These are phyloP conservation scores for Podospora pseudopauciseta DNA, from an alignment of 495 filamentous ascomycete species.

Conservation along the genomic window DNA sequence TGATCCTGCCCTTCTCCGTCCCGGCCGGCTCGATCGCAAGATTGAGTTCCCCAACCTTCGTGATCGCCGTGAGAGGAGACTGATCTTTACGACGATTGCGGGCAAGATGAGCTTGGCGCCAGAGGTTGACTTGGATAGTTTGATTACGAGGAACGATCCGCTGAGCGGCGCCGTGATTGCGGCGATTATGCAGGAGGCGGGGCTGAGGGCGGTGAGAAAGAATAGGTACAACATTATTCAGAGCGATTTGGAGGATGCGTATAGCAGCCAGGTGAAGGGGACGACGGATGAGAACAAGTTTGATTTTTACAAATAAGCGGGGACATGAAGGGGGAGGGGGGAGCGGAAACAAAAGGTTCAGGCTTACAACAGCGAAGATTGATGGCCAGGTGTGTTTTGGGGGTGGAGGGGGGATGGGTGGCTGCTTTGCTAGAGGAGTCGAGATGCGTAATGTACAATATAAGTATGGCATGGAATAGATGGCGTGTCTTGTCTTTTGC, in stretches of 20 bases:
- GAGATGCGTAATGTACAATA: background rate
- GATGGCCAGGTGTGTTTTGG: background rate
- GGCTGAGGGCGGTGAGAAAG: slow-evolving; percentile 91
- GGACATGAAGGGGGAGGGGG: background rate
- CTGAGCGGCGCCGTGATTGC: slow-evolving; percentile 94
- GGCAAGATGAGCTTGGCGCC: slow-evolving; percentile 94
- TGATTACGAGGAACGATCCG: slow-evolving; percentile 95
- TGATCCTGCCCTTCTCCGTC: slow-evolving; percentile 89
- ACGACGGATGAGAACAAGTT: slow-evolving; percentile 75
- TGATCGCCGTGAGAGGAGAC: slow-evolving; percentile 85
- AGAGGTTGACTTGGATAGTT: slow-evolving; percentile 90
- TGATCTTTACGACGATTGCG: slow-evolving; percentile 96
- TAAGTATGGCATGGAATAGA: background rate
- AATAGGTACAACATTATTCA: slow-evolving; percentile 99
- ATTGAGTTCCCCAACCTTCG: slow-evolving; percentile 93
- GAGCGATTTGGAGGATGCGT: slow-evolving; percentile 90
- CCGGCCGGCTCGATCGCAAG: slow-evolving; percentile 93
- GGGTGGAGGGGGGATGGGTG: background rate
- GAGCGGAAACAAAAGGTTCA: background rate
- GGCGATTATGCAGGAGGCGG: slow-evolving; percentile 98
- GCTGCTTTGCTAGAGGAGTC: background rate
- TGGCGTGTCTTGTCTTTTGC: background rate
- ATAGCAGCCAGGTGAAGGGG: slow-evolving; percentile 90
- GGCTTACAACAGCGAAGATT: background rate
- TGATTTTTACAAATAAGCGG: slow-evolving; percentile 60